Base-by-base conservation (phyloP, 495 filamentous ascomycete genomes). In the Podospora pseudoanserina region DNA sequence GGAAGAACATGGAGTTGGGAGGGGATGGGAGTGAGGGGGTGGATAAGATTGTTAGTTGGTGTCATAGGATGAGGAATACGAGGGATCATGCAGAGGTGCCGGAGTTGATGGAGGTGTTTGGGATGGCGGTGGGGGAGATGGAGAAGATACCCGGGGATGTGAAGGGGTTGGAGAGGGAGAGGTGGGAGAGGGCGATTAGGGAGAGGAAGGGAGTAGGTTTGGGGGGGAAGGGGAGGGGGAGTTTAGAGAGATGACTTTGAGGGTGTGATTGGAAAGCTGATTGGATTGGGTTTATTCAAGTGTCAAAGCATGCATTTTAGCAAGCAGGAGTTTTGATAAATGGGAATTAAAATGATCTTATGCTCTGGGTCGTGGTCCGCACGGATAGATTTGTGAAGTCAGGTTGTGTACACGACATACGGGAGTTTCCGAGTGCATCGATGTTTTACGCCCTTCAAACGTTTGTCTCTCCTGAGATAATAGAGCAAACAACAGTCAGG, bases 61-160 rank as follows among this genome's bases (percentile, higher is more conserved):
- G 90, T 72, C 90, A 93, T 78, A 84, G 93, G 3, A 97, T 97
- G 92, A 80, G 80, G 71, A 91, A 85, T 64, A 93, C 91, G 28
- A 76, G 92, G 55, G 91, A 93, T 72, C 93, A 97, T 72, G 83
- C 85, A 1, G 91, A 92, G 82, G 78, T 95, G 0, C 74, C 82
- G 1, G 85, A 88, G 65, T 66, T 94, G 55, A 81, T 85, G 77
- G 78, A 83, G 74, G 76, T 92, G 55, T 75, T 93, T 32, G 89
- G 88, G 2, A 66, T 91, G 27, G 82, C 87, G 67, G 85, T 76
- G 0, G 68, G 67, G n/a, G 80, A 76, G 5, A 63, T 69, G 61
- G 76, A 74, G 3, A 74, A 76, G 23, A 26, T 61, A 11, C 26
- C 56, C 6, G 30, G 16, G 59, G 26, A 26, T 61, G 61, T 28